Conservation (phyloP, 140 eudicot species). For the Bidens hawaiensis region DNA sequence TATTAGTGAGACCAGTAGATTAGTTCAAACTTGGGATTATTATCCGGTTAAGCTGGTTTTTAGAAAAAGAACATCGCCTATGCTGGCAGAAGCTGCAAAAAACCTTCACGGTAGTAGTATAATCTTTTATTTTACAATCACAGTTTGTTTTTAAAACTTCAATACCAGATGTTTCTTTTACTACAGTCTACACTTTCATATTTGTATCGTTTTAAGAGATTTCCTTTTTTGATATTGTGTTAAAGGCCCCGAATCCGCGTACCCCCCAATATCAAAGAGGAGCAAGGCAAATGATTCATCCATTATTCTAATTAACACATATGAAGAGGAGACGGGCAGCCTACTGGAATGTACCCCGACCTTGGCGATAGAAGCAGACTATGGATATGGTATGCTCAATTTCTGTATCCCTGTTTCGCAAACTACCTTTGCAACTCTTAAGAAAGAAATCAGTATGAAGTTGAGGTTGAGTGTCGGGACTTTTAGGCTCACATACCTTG, state of each 20-base stretch:
- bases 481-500: conserved; percentile 12
- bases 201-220: not conserved
- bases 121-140: not conserved
- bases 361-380: conserved; percentile 6
- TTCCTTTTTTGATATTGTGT: not conserved
- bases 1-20: not conserved
- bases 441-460: not conserved
- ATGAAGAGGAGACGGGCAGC: not conserved
- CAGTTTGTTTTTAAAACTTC: not conserved
- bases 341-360: not conserved
- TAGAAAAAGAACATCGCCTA: not conserved
- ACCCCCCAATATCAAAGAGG: no score
- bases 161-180: not conserved
- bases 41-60: no score
- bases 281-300: no score
- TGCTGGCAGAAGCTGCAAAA: conserved; percentile 12
- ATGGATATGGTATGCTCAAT: not conserved
- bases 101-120: conserved; percentile 15
- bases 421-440: not conserved
- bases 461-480: not conserved
- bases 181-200: not conserved
- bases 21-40: no score
- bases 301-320: not conserved
- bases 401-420: not conserved
- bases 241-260: not conserved